Evolutionary conservation across 2,329 filamentous ascomycete species (phyloP), one percentile per base, ranked within the genome.

Genomic region (Cladosporium sp.): DNA sequence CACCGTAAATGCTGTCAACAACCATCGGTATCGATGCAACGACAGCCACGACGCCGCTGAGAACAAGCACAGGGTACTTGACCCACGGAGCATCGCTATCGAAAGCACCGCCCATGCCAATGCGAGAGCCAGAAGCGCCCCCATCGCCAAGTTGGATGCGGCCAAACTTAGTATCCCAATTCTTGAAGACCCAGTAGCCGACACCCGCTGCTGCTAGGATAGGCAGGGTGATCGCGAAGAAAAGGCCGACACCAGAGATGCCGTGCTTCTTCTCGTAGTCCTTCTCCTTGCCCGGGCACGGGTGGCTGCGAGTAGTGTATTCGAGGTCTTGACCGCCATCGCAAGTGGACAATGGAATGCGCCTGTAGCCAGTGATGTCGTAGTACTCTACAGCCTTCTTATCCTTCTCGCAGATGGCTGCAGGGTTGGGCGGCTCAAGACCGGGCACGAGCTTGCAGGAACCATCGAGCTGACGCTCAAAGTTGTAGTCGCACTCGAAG

Each of bases 401-500:
- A 72, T 97, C 81, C 11, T 82, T 78, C 49, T 77, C 77, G 77
- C 89, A 92, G 21, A 86, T 80, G 44, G 81, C 79, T 65, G 80
- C 79, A 60, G 89, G 86, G 71, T 91, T 84, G 8, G 83, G 81
- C 14, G 91, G 89, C 11, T 85, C 69, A 49, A 93, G 86, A 16
- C 94, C 94, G 0, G 85, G 78, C 1, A 98, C 92, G 14, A 96
- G 86, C 5, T 78, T 79, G 79, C 95, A 99, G 68, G 90, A 87
- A 57, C 90, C 90, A 74, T 93, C 91, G 31, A 81, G 84, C 77
- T 91, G 87, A 56, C 91, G 87, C 76, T 98, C 89, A 78, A 87
- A 99, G 79, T 99, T 99, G 84, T 92, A 99, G 76, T 96, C 94
- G 79, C 95, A 99, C 84, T 99, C 95, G 76, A 89, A 99, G 79